Evolutionary conservation across 2,329 filamentous ascomycete genomes (phyloP).

Genomic region (Clarireedia hainanense): DNA sequence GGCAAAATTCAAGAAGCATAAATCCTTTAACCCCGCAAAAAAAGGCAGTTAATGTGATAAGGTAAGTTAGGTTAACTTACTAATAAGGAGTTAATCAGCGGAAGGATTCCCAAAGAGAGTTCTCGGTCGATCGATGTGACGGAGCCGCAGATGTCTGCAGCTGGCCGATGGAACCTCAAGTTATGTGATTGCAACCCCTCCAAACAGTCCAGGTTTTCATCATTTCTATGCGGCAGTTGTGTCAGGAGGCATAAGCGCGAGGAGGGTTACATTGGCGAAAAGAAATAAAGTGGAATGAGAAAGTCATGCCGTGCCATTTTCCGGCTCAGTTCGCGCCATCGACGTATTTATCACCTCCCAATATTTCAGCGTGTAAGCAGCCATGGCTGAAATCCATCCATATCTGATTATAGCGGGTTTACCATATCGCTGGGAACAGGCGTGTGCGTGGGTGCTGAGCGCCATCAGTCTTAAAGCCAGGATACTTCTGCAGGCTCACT

Average conservation of each 20-base stretch:
- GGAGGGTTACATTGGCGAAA: not conserved
- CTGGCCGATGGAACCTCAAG: not conserved
- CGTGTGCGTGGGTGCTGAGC: not conserved
- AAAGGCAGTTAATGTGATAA: no score
- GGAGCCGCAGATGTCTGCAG: not conserved
- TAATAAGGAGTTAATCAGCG: no score
- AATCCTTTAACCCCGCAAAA: no score
- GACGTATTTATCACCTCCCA: not conserved
- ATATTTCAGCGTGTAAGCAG: not conserved
- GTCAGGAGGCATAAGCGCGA: not conserved
- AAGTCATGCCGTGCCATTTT: not conserved
- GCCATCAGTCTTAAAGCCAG: not conserved
- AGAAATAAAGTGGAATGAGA: not conserved
- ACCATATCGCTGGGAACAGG: not conserved
- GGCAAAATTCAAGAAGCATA: no score
- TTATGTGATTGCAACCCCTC: not conserved
- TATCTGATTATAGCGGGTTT: not conserved
- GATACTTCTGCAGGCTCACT: no score
- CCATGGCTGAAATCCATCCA: not conserved
- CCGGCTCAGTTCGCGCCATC: not conserved
- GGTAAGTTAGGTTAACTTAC: no score
- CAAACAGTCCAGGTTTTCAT: not conserved
- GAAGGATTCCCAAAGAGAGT: not conserved
- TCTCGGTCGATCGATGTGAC: not conserved
- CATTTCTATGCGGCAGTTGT: not conserved